Percentiles rank a stretch among this genome's conserved stretches.
phyloP scores from a whole-genome alignment of 2,329 filamentous ascomycete genomes.

The Verticillium alfalfae region DNA sequence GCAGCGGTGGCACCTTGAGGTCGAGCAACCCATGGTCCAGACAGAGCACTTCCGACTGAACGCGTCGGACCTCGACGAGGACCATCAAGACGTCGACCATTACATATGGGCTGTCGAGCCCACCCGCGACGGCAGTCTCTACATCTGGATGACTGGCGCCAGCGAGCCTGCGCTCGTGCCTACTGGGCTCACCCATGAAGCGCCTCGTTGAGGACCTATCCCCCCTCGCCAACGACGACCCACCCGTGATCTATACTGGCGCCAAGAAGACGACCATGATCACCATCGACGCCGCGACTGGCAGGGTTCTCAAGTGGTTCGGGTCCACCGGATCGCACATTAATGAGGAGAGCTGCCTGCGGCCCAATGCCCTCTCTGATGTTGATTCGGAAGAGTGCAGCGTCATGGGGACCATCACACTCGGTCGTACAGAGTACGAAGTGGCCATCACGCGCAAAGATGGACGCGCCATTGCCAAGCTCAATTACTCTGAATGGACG shows the following conservation, averaged over 20 bases:
- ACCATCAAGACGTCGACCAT: conserved; percentile 67
- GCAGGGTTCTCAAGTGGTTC: conserved; percentile 77
- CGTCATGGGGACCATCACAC: conserved; percentile 71
- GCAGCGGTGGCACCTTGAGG: conserved; percentile 78
- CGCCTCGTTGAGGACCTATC: conserved; percentile 77
- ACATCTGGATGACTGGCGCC: conserved; percentile 71
- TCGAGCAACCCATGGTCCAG: conserved; percentile 84
- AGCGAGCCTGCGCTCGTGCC: conserved; percentile 54
- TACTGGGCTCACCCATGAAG: conserved; percentile 74
- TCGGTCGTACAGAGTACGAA: conserved; percentile 85
- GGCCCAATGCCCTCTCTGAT: conserved; percentile 60
- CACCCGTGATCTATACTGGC: conserved; percentile 81
- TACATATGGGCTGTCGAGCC: conserved; percentile 96
- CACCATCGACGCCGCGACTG: conserved; percentile 81
- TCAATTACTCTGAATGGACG: conserved; percentile 91
- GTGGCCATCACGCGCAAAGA: conserved; percentile 75
- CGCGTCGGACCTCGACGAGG: conserved; percentile 52
- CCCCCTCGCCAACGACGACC: conserved; percentile 69
- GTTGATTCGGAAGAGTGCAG: conserved; percentile 71
- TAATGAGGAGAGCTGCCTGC: conserved; percentile 69
- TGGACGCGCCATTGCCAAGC: conserved; percentile 74
- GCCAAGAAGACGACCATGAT: conserved; percentile 88
- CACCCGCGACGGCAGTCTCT: conserved; percentile 78
- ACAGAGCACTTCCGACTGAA: conserved; percentile 75
- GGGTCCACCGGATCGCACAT: conserved; percentile 65